Evolutionary conservation across 305 asterid species (phyloP).

Genomic region (Rubia balearica): DNA sequence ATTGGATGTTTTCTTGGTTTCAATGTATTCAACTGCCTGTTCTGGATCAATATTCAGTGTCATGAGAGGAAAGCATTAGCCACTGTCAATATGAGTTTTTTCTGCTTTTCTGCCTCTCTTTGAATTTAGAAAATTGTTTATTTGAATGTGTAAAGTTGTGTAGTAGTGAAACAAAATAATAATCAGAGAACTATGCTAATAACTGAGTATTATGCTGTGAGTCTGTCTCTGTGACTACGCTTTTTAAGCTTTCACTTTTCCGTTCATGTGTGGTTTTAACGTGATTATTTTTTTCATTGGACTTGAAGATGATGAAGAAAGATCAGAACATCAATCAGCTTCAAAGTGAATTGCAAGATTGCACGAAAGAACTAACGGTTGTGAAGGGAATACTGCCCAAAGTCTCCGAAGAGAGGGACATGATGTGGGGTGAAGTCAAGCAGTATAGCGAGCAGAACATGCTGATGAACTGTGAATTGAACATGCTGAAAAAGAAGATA

Average conservation of each 20-base stretch:
- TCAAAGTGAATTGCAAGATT: slow-evolving; percentile 68
- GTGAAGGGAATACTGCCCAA: slow-evolving; percentile 72
- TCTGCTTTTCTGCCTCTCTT: background rate
- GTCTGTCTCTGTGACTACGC: background rate
- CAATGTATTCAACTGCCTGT: background rate
- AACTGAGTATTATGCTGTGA: background rate
- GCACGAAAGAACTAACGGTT: slow-evolving; percentile 56
- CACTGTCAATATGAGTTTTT: background rate
- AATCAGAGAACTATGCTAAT: background rate
- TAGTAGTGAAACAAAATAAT: background rate
- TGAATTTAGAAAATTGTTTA: background rate
- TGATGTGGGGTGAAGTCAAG: slow-evolving; percentile 85
- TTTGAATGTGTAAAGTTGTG: background rate
- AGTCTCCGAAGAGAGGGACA: slow-evolving; percentile 83
- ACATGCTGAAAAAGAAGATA: slow-evolving; percentile 62
- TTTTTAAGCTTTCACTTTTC: no score
- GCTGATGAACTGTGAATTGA: slow-evolving; percentile 61
- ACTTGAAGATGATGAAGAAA: slow-evolving; percentile 63
- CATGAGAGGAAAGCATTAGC: background rate
- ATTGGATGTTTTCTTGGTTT: background rate
- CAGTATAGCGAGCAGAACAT: slow-evolving; percentile 66
- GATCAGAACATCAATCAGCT: slow-evolving; percentile 68
- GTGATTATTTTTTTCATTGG: background rate
- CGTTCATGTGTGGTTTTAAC: background rate
- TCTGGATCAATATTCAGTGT: background rate